Base-by-base conservation (phyloP, 2,329 filamentous ascomycete species). In the Alternaria arborescens region DNA sequence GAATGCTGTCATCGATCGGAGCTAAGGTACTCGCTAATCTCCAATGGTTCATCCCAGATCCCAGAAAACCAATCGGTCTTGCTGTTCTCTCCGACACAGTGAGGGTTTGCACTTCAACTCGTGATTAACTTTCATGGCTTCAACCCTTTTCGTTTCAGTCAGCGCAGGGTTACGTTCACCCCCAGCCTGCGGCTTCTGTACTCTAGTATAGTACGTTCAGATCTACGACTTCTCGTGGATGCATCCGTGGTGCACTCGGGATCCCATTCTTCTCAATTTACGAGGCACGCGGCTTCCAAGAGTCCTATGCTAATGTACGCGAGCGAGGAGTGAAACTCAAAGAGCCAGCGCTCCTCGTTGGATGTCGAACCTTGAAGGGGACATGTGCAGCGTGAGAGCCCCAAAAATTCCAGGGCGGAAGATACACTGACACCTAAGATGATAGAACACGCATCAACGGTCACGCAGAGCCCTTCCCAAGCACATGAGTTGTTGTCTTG, bases 1-100 rank as follows among this genome's bases (percentile, higher is more conserved):
- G 59, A 57, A 75, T 71, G 71, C 47, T 66, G 69, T 74, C 70
- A 74, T 75, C 62, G 71, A 74, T 73, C 67, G 59, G 61, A 46
- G 46, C 47, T 54, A 66, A 28, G 24, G 22, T 11, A 42, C 53
- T 60, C 58, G 58, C 58, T 57, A 57, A 60, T 60, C 58, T 52
- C 36, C 3, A 7, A 36, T 38, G 3, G 46, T 12, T 20, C 46
- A 50, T 50, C 32, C 30, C 20, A 36, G 46, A 50, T 36, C 20
- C 32, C 32, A 40, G 24, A 26, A 60, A 20, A 26, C 57, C 57
- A 60, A 60, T 60, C 57, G 57, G 57, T 41, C 24, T 51, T n/a
- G 24, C 46, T 50, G 32, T 12, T 36, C 32, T 14, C 32, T 24
- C 46, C 32, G 46, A 50, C 46, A 42, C 30, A 8, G 46, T 50